These are phyloP conservation scores for Pugionium cornutum DNA, from an alignment of 345 rosid genomes.

Conservation along the genomic window DNA sequence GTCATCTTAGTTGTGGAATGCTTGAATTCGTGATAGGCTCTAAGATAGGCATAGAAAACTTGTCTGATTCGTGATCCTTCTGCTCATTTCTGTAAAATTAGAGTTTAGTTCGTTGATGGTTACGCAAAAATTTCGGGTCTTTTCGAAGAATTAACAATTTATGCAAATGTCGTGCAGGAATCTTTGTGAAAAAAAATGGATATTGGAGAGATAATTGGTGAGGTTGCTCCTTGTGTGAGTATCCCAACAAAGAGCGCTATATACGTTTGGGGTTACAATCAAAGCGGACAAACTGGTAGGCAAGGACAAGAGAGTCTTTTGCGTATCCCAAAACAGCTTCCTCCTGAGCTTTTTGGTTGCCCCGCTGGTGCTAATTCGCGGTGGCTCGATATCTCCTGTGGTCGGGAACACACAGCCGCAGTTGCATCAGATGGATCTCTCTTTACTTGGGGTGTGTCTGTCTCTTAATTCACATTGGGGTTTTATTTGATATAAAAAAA, in stretches of 20 bases:
- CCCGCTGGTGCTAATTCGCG: slow-evolving; percentile 74
- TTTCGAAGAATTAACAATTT: not conserved
- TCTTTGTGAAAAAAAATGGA: slow-evolving; percentile 50
- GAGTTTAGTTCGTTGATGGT: slow-evolving; percentile 2
- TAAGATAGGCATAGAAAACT: not conserved
- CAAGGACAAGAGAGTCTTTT: slow-evolving; percentile 64
- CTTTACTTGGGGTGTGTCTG: slow-evolving; percentile 83
- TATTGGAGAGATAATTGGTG: slow-evolving; percentile 68
- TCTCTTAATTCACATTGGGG: not conserved
- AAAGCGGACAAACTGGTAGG: slow-evolving; percentile 92
- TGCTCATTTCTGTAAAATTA: slow-evolving; percentile 3
- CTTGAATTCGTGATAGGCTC: slow-evolving; percentile 13
- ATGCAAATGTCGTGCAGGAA: slow-evolving; percentile 9
- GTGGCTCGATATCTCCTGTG: slow-evolving; percentile 92
- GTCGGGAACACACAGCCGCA: slow-evolving; percentile 91
- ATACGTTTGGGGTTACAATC: slow-evolving; percentile 96
- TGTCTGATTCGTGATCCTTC: slow-evolving; percentile 20
- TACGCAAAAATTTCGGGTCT: slow-evolving; percentile 1
- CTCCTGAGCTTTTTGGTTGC: slow-evolving; percentile 91
- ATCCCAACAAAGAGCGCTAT: slow-evolving; percentile 83
- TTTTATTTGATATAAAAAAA: not conserved
- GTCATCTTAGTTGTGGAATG: slow-evolving; percentile 15
- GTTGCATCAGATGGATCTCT: slow-evolving; percentile 97
- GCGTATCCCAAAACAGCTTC: slow-evolving; percentile 89
- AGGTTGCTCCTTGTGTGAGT: slow-evolving; percentile 45